Base-by-base conservation (phyloP, 2,329 filamentous ascomycete genomes). In the Phialocephala subalpina region DNA sequence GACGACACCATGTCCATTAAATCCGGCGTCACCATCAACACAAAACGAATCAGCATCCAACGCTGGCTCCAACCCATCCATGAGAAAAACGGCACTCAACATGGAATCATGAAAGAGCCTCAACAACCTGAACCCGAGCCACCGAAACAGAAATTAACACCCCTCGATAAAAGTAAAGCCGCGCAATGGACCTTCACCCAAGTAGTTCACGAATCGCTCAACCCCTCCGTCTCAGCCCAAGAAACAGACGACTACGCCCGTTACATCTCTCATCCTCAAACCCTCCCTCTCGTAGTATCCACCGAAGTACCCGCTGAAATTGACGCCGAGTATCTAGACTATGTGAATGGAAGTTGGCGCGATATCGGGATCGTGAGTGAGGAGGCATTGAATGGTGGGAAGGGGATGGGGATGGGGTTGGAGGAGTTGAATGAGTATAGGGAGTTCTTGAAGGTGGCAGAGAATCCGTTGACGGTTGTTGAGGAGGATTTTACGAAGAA, bases 401-500 rank as follows among this genome's bases (percentile, higher is more conserved):
- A 57, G 62, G 60, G 38, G 25, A 53, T 42, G 7, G 59, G 58
- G 14, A 18, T 27, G 22, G 63, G 60, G n/a, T 73, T 76, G 45
- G 77, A 84, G 75, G 92, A 94, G 70, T 74, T 90, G 55, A 86
- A 86, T 22, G 87, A 92, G 65, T 97, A 97, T 78, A 83, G 83
- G 35, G 92, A 96, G 68, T 91, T 96, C 74, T 78, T 97, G 63
- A 87, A 85, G 52, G 87, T 96, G 14, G 88, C 87, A 4, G 92
- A 96, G 67, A 93, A 97, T 73, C 93, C 93, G 20, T 81, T 99
- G 60, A 97, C 93, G 2, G 95, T 98, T 16, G 90, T 89, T 1
- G 90, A 94, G 53, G 94, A 97, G 74, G 96, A 98, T 78, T 85
- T 89, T 55, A 85, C 86, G 47, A 98, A 97, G 86, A 97, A 98